phyloP scores from a whole-genome alignment of 176 grass and related monocot genomes.

The Poa pratensis region DNA sequence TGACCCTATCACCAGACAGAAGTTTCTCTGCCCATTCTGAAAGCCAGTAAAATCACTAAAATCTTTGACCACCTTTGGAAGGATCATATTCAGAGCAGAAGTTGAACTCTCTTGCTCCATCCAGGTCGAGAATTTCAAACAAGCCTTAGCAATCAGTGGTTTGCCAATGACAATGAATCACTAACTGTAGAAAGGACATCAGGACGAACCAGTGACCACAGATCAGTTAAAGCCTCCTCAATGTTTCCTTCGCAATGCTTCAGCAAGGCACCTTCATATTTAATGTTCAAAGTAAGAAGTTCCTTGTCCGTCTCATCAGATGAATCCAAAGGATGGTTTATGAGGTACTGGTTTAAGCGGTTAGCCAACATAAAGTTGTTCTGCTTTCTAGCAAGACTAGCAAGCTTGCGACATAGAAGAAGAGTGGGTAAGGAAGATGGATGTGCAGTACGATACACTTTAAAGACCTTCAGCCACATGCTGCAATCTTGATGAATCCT shows the following conservation, averaged over 20 bases:
- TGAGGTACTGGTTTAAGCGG: conserved; percentile 78
- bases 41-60: conserved; percentile 48
- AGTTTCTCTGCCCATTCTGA: conserved; percentile 42
- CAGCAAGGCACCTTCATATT: conserved; percentile 85
- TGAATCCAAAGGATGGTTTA: conserved; percentile 59
- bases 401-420: conserved; percentile 74
- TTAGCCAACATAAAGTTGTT: conserved; percentile 82
- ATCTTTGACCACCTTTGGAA: conserved; percentile 70
- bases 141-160: conserved; percentile 82
- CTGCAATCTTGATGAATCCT: conserved; percentile 79
- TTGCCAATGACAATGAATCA: conserved; percentile 48
- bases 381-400: conserved; percentile 88
- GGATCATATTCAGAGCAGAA: conserved; percentile 48
- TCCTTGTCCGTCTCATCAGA: conserved; percentile 57
- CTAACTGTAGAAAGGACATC: conserved; percentile 53
- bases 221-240: conserved; percentile 73
- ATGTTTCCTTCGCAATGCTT: conserved; percentile 73
- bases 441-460: conserved; percentile 68
- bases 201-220: conserved; percentile 76
- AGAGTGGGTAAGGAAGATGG: conserved; percentile 76
- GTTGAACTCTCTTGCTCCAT: conserved; percentile 63
- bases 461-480: conserved; percentile 92
- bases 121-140: conserved; percentile 94
- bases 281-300: conserved; percentile 76
- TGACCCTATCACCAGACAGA: conserved; percentile 41